Evolutionary conservation across 2,329 filamentous ascomycete species (phyloP).

Genomic region (Fusarium siculi): DNA sequence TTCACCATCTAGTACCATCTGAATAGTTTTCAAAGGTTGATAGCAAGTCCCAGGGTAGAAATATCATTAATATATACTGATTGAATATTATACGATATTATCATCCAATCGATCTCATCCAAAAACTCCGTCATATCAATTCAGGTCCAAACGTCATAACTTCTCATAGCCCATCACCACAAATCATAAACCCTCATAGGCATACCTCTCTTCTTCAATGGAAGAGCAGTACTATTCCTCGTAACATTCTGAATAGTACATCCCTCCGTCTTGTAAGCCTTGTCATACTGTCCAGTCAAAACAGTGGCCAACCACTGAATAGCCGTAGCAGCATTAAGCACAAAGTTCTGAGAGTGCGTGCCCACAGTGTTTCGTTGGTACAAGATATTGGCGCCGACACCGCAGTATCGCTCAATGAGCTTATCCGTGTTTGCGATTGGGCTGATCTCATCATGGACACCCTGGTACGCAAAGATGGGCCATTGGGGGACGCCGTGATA

Average conservation of each 20-base stretch:
- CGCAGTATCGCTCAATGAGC: slow-evolving; percentile 33
- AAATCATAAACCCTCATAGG: slow-evolving; percentile 20
- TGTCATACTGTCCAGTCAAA: slow-evolving; percentile 22
- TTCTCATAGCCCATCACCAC: slow-evolving; percentile 2
- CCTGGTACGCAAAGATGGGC: slow-evolving; percentile 40
- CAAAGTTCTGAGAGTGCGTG: slow-evolving; percentile 21
- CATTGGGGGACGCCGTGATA: slow-evolving; percentile 39
- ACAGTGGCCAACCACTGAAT: slow-evolving; percentile 29
- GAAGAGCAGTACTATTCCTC: slow-evolving; percentile 19
- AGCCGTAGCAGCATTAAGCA: neutral
- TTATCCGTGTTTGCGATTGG: slow-evolving; percentile 27
- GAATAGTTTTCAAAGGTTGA: too few species aligned
- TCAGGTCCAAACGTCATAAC: neutral
- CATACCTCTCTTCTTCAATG: slow-evolving; percentile 15
- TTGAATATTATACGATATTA: neutral
- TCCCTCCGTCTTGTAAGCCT: slow-evolving; percentile 11
- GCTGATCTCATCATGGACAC: slow-evolving; percentile 36
- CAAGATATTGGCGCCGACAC: slow-evolving; percentile 35
- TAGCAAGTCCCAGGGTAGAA: too few species aligned
- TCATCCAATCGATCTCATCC: rapidly evolving
- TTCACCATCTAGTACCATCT: too few species aligned
- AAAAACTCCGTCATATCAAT: neutral
- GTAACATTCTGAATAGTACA: slow-evolving; percentile 40
- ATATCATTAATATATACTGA: too few species aligned
- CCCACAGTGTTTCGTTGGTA: slow-evolving; percentile 39